These are phyloP conservation scores for Amanita fuliginea DNA, from an alignment of 768 basidiomycete genomes.

Conservation along the genomic window DNA sequence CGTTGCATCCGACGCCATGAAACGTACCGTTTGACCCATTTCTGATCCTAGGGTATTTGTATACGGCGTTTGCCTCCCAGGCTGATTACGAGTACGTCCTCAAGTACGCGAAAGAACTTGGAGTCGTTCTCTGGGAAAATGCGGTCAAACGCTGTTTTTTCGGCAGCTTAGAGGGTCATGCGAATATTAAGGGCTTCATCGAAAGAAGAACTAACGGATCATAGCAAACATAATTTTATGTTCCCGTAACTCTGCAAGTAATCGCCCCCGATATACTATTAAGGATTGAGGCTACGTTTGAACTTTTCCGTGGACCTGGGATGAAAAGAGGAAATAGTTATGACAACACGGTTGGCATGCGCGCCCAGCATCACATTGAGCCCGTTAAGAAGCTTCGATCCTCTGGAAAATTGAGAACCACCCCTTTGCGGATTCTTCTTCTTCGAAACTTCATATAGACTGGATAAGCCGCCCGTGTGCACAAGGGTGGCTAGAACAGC, in stretches of 20 bases:
- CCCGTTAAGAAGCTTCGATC: conserved; percentile 3
- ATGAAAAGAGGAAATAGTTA: conserved; percentile 2
- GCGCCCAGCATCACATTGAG: not conserved
- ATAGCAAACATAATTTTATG: not conserved
- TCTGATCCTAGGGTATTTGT: conserved; percentile 60
- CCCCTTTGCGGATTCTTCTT: not conserved
- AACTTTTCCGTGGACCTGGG: not conserved
- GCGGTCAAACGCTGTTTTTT: conserved; percentile 69
- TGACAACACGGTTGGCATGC: conserved; percentile 5
- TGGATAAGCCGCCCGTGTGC: not conserved
- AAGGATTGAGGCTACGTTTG: not conserved
- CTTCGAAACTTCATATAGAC: conserved; percentile 3
- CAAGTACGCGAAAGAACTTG: conserved; percentile 75
- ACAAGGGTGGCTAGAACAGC: not conserved
- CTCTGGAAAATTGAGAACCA: conserved; percentile 5
- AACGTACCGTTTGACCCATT: conserved; percentile 10
- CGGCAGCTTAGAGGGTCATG: conserved; percentile 66
- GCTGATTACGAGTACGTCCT: conserved; percentile 83
- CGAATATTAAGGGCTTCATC: conserved; percentile 59
- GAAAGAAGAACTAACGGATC: conserved; percentile 42
- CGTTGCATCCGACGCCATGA: conserved; percentile 13
- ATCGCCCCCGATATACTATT: conserved; percentile 2
- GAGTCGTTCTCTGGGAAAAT: conserved; percentile 80
- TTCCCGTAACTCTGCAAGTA: not conserved
- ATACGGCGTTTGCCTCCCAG: conserved; percentile 77